phyloP scores from a whole-genome alignment of 768 basidiomycete genomes.

The Pleurotus tuber-regium region DNA sequence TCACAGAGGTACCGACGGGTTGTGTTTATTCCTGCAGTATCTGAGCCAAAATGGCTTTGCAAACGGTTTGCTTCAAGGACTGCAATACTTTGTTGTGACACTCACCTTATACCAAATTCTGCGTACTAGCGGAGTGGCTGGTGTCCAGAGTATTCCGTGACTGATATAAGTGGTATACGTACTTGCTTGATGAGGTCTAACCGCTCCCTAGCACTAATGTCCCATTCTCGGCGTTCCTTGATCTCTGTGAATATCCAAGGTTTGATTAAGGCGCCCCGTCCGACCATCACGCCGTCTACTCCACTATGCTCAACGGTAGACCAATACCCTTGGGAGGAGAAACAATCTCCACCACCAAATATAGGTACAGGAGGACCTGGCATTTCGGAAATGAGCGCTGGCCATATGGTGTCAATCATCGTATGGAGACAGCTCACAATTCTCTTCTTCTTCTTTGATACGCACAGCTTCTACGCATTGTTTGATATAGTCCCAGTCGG shows the following conservation, averaged over 20 bases:
- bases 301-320: conserved; percentile 70
- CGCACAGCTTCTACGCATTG: conserved; percentile 83
- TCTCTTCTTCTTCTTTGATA: conserved; percentile 64
- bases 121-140: conserved; percentile 54
- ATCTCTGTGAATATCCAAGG: conserved; percentile 96
- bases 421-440: conserved; percentile 45
- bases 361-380: conserved; percentile 73
- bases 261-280: conserved; percentile 92
- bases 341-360: conserved; percentile 95
- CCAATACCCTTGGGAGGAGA: conserved; percentile 84
- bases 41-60: conserved; percentile 84
- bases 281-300: conserved; percentile 96
- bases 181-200: conserved; percentile 79
- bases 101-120: conserved; percentile 80
- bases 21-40: conserved; percentile 87
- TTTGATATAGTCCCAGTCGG: conserved; percentile 95
- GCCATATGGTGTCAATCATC: background rate
- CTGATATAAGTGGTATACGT: conserved; percentile 17
- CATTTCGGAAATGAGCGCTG: conserved; percentile 38
- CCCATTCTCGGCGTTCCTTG: conserved; percentile 91
- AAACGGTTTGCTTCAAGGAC: no score
- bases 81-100: no score
- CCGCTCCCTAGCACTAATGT: conserved; percentile 82
- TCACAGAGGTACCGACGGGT: conserved; percentile 94
- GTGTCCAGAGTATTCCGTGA: background rate